A percentile compares a stretch with the other conserved stretches of the same genome.
Conservation (phyloP, 2,329 filamentous ascomycete species). For the Fusarium mexicanum region DNA sequence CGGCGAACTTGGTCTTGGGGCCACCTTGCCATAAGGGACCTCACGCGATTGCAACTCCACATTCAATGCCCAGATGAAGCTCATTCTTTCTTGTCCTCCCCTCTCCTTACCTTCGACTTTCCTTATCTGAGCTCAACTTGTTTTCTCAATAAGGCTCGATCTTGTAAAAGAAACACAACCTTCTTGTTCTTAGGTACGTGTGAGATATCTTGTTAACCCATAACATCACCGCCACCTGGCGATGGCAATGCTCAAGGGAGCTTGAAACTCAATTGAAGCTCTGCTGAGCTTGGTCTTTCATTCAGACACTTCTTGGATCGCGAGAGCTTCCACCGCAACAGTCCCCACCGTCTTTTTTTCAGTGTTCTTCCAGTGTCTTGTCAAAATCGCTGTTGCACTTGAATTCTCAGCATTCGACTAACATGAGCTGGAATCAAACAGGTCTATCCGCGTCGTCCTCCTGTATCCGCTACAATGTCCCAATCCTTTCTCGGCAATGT, state of each 20-base stretch:
- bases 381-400: background rate
- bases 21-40: conserved; percentile 50
- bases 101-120: conserved; percentile 15
- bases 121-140: conserved; percentile 35
- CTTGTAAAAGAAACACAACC: background rate
- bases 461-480: conserved; percentile 53
- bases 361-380: background rate
- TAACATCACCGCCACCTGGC: conserved; percentile 17
- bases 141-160: conserved; percentile 37
- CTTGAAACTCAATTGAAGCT: conserved; percentile 15
- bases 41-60: conserved; percentile 43
- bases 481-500: conserved; percentile 75
- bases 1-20: conserved; percentile 42
- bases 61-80: conserved; percentile 30
- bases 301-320: background rate
- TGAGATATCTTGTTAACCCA: conserved; percentile 4
- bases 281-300: background rate
- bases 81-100: conserved; percentile 26
- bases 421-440: conserved; percentile 18
- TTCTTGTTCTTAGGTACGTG: conserved; percentile 38
- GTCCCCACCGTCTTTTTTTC: background rate
- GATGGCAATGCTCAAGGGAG: conserved; percentile 28
- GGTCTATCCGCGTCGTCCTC: conserved; percentile 35
- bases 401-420: conserved; percentile 15
- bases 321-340: background rate